Percentiles rank a stretch among this genome's conserved stretches.
Conservation (phyloP, 805 yeast genomes). For the Candida andamanensis region DNA sequence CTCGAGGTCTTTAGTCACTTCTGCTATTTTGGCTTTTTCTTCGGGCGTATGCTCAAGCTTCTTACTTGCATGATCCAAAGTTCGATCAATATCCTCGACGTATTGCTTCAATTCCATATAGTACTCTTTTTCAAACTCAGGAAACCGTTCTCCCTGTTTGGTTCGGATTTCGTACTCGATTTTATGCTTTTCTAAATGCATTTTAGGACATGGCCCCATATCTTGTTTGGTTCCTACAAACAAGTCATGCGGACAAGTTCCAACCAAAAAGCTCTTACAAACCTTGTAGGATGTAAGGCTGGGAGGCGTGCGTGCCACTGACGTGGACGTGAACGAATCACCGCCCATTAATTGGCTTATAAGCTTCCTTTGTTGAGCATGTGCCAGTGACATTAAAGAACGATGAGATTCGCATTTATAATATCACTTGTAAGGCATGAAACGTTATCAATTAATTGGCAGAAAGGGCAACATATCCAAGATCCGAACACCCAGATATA, state of each 20-base stretch:
- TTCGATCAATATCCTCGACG: slow-evolving; percentile 52
- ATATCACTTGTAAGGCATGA: slow-evolving; percentile 18
- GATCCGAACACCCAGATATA: slow-evolving; percentile 17
- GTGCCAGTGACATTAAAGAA: slow-evolving; percentile 22
- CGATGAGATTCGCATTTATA: neutral
- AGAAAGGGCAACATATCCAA: slow-evolving; percentile 19
- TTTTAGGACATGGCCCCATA: slow-evolving; percentile 71
- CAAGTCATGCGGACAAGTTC: slow-evolving; percentile 80
- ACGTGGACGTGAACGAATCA: slow-evolving; percentile 38
- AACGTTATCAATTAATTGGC: slow-evolving; percentile 40
- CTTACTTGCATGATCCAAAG: slow-evolving; percentile 56
- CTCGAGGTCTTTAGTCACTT: slow-evolving; percentile 54
- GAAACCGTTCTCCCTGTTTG: slow-evolving; percentile 40
- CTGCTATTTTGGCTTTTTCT: slow-evolving; percentile 56
- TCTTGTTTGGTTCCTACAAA: slow-evolving; percentile 79
- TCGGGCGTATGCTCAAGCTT: slow-evolving; percentile 70
- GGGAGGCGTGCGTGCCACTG: slow-evolving; percentile 27
- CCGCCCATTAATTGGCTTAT: slow-evolving; percentile 80
- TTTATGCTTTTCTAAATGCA: slow-evolving; percentile 71
- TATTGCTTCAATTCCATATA: slow-evolving; percentile 47
- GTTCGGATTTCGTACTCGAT: slow-evolving; percentile 57
- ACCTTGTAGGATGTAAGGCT: slow-evolving; percentile 46
- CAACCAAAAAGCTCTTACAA: slow-evolving; percentile 80
- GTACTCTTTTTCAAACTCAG: slow-evolving; percentile 48
- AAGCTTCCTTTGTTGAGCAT: slow-evolving; percentile 71